phyloP scores from a whole-genome alignment of 805 yeast genomes.

The Candida rishiriensis region DNA sequence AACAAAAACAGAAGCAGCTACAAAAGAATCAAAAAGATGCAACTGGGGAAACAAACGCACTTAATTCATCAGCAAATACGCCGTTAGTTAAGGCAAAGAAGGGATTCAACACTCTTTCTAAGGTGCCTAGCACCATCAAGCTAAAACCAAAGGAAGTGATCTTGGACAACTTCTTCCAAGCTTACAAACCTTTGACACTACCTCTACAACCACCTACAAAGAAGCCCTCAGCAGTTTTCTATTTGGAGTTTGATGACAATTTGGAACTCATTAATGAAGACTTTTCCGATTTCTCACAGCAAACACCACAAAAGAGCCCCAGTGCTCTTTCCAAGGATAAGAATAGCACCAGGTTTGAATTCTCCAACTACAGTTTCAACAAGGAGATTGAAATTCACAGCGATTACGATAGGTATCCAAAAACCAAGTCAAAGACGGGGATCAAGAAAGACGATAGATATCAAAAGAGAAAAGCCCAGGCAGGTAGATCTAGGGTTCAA shows the following conservation, averaged over 20 bases:
- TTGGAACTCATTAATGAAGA: slow-evolving; percentile 22
- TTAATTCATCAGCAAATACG: neutral
- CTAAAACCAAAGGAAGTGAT: slow-evolving; percentile 31
- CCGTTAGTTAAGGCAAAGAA: slow-evolving; percentile 14
- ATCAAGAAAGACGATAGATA: slow-evolving; percentile 8
- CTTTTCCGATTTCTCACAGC: slow-evolving; percentile 7
- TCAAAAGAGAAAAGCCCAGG: slow-evolving; percentile 11
- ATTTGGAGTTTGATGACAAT: slow-evolving; percentile 31
- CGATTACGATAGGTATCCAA: slow-evolving; percentile 8
- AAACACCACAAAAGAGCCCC: neutral
- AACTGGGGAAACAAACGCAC: slow-evolving; percentile 10
- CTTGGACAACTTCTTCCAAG: slow-evolving; percentile 32
- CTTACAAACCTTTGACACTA: slow-evolving; percentile 31
- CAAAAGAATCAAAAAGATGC: neutral
- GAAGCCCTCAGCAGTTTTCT: slow-evolving; percentile 24
- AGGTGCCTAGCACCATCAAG: slow-evolving; percentile 30
- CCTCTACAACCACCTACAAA: slow-evolving; percentile 28
- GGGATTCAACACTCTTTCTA: slow-evolving; percentile 32
- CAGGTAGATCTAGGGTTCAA: slow-evolving; percentile 17
- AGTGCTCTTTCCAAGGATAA: slow-evolving; percentile 11
- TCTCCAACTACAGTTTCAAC: slow-evolving; percentile 23
- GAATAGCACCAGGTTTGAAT: slow-evolving; percentile 18
- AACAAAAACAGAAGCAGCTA: slow-evolving; percentile 2
- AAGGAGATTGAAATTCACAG: slow-evolving; percentile 16
- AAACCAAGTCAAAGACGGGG: slow-evolving; percentile 1